phyloP scores from a whole-genome alignment of 2,329 filamentous ascomycete genomes.

The Elsinoe batatas region DNA sequence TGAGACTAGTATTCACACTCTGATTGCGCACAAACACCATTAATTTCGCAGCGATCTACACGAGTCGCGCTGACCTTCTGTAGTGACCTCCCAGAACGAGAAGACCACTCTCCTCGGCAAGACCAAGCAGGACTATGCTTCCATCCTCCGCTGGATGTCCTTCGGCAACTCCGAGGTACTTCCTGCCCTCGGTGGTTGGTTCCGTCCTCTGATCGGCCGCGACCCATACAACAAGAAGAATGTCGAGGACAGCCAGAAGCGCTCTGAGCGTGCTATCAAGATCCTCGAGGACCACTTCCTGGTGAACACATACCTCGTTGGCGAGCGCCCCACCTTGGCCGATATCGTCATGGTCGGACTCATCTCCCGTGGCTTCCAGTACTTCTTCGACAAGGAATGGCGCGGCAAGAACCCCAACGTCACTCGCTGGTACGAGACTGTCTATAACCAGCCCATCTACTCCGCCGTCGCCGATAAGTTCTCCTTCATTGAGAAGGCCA shows the following conservation, averaged over 20 bases:
- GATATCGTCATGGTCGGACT: conserved; percentile 78
- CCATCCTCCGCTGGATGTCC: conserved; percentile 97
- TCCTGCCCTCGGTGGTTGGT: conserved; percentile 64
- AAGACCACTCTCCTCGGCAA: conserved; percentile 98
- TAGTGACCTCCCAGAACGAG: conserved; percentile 99
- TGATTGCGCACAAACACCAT: conserved; percentile 39
- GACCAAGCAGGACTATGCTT: conserved; percentile 99
- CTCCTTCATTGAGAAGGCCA: conserved; percentile 69
- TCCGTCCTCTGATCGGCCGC: conserved; percentile 71
- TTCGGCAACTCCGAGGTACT: conserved; percentile 88
- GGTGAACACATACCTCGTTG: conserved; percentile 92
- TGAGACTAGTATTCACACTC: conserved; percentile 76
- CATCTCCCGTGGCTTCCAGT: conserved; percentile 80
- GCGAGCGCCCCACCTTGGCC: conserved; percentile 93
- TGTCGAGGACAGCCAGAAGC: conserved; percentile 70
- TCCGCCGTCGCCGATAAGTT: conserved; percentile 66
- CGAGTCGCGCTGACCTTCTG: conserved; percentile 1
- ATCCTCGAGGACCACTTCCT: conserved; percentile 80
- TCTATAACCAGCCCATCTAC: conserved; percentile 89
- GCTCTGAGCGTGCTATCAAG: conserved; percentile 54
- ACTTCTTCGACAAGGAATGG: conserved; percentile 87
- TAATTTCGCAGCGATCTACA: conserved; percentile 19
- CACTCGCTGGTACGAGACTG: conserved; percentile 88
- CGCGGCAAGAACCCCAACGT: conserved; percentile 73
- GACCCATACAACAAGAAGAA: conserved; percentile 96